phyloP scores from a whole-genome alignment of 495 filamentous ascomycete species.

The Xylaria palmicola region DNA sequence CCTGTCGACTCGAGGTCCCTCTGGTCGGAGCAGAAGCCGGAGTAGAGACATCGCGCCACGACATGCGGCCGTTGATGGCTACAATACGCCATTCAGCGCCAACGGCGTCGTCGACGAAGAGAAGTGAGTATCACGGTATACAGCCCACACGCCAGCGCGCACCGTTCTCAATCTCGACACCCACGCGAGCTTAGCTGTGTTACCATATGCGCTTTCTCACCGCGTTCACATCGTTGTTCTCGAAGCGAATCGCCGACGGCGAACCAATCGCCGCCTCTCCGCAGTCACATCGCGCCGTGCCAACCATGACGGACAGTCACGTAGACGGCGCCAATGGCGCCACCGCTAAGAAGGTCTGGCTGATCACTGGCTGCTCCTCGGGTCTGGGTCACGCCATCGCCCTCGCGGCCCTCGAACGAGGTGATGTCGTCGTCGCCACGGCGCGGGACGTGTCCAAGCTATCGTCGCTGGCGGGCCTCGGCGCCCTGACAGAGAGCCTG shows the following conservation, averaged over 20 bases:
- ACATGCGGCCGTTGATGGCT: background rate
- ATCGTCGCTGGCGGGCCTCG: background rate
- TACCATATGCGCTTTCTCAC: background rate
- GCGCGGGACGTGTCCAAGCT: background rate
- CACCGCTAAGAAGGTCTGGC: background rate
- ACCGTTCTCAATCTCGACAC: too few species aligned
- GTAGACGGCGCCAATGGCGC: background rate
- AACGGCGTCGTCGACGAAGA: background rate
- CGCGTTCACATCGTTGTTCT: too few species aligned
- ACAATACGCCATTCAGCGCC: background rate
- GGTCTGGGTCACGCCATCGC: background rate
- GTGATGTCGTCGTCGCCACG: background rate
- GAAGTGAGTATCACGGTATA: background rate
- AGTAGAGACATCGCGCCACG: background rate
- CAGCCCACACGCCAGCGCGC: background rate
- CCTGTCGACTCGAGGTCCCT: background rate
- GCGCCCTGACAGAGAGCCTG: background rate
- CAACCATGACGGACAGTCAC: background rate
- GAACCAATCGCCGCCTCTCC: background rate
- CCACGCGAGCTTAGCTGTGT: too few species aligned
- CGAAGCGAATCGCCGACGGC: background rate
- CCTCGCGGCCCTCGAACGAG: background rate
- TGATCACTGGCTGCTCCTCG: background rate
- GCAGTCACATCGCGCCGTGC: background rate
- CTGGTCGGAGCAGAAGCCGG: background rate